Conservation (phyloP, 2,329 filamentous ascomycete genomes). For the Diaporthe caulivora region DNA sequence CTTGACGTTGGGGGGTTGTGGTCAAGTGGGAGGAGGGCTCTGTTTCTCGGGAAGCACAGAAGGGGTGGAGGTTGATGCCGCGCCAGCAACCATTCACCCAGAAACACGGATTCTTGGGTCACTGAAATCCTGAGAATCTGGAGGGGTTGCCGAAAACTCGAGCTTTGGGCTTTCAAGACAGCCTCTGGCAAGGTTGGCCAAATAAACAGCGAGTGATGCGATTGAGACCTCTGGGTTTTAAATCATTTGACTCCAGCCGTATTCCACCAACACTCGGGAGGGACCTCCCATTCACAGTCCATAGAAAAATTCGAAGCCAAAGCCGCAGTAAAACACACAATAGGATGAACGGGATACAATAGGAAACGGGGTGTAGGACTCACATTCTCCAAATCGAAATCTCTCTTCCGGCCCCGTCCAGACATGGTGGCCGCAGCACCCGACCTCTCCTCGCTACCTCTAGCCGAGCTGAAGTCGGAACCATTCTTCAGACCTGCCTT, state of each 20-base stretch:
- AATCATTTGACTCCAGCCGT: constrained; percentile 1
- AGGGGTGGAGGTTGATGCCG: background rate
- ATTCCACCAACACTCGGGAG: background rate
- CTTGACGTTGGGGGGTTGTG: background rate
- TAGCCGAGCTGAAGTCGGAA: constrained; percentile 72
- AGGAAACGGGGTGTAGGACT: constrained; percentile 53
- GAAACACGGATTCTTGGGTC: background rate
- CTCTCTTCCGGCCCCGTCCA: constrained; percentile 77
- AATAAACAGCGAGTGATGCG: background rate
- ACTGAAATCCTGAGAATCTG: background rate
- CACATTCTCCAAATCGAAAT: constrained; percentile 87
- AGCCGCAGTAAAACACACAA: constrained; percentile 18
- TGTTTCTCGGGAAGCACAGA: background rate
- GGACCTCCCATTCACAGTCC: background rate
- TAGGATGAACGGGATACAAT: constrained; percentile 9
- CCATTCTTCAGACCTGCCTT: constrained; percentile 63
- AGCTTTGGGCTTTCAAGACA: constrained; percentile 4
- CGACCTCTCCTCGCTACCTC: constrained; percentile 83
- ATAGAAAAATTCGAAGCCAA: background rate
- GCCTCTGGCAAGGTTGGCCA: background rate
- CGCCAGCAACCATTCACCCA: background rate
- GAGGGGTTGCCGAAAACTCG: background rate
- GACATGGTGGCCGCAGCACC: constrained; percentile 70
- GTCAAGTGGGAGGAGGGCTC: constrained; percentile 4
- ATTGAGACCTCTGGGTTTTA: background rate